Conservation (phyloP, 2,329 filamentous ascomycete genomes). For the Phoma sp. region DNA sequence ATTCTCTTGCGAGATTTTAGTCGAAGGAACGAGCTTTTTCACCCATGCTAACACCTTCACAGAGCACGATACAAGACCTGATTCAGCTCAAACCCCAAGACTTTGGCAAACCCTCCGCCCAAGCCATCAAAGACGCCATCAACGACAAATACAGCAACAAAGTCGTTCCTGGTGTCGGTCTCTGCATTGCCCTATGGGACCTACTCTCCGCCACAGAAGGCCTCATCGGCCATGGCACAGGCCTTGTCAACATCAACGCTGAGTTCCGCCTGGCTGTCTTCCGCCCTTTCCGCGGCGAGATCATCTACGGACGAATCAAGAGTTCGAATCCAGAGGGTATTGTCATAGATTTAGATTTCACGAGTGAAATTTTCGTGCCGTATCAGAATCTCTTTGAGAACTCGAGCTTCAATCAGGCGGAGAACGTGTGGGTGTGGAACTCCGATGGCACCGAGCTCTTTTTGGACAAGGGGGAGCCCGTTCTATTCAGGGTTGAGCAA, state of each 20-base stretch:
- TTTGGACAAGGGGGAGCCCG: constrained; percentile 89
- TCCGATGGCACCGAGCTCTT: constrained; percentile 76
- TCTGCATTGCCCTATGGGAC: constrained; percentile 94
- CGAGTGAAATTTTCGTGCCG: constrained; percentile 87
- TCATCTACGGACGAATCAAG: constrained; percentile 83
- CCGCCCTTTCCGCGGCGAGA: constrained; percentile 93
- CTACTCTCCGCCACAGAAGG: constrained; percentile 89
- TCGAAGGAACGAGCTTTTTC: not conserved
- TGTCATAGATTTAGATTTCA: constrained; percentile 85
- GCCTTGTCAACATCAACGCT: constrained; percentile 94
- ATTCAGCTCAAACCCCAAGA: constrained; percentile 91
- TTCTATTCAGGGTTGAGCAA: constrained; percentile 82
- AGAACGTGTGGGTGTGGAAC: constrained; percentile 86
- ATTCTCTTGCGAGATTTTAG: not conserved
- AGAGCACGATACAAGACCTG: constrained; percentile 94
- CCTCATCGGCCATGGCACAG: constrained; percentile 89
- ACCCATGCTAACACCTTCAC: not conserved
- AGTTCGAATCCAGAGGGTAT: constrained; percentile 73
- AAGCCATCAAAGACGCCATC: constrained; percentile 94
- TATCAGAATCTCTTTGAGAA: constrained; percentile 43
- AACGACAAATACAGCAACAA: constrained; percentile 97
- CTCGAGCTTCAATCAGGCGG: constrained; percentile 72
- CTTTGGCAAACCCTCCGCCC: constrained; percentile 80
- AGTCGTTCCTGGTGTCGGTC: constrained; percentile 92
- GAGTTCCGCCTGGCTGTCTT: constrained; percentile 95